These are phyloP conservation scores for Brassica balearica DNA, from an alignment of 441 rosid species.

Conservation along the genomic window DNA sequence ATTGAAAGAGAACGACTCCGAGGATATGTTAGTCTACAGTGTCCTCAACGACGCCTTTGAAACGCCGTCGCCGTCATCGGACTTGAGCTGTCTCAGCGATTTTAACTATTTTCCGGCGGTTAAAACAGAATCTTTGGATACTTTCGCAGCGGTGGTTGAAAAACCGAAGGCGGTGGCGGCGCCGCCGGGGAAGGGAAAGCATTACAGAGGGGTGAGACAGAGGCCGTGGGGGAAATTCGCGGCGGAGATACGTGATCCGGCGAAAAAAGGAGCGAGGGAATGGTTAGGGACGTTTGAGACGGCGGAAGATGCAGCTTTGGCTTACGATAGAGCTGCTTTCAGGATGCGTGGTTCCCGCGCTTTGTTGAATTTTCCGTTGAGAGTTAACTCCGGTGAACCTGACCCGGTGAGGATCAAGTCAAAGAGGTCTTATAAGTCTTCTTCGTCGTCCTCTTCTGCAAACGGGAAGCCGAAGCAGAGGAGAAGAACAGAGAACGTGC, in stretches of 20 bases:
- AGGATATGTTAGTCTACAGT: conserved; percentile 76
- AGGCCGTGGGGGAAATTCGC: conserved; percentile 99
- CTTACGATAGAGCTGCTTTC: conserved; percentile 93
- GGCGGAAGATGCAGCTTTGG: conserved; percentile 95
- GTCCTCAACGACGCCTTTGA: conserved; percentile 75
- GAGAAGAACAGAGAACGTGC: conserved; percentile 45
- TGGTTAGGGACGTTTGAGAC: conserved; percentile 64
- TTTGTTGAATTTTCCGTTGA: conserved; percentile 78
- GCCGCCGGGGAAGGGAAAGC: conserved; percentile 61
- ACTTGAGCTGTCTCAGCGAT: conserved; percentile 28
- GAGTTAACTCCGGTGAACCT: conserved; percentile 92
- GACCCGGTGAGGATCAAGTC: conserved; percentile 85
- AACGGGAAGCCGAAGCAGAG: conserved; percentile 62
- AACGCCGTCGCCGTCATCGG: conserved; percentile 50
- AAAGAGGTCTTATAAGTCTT: conserved; percentile 50
- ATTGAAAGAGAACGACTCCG: conserved; percentile 25
- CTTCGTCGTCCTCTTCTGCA: conserved; percentile 31
- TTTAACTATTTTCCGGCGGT: conserved; percentile 34
- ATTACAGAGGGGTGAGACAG: conserved; percentile 84
- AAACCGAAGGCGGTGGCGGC: neutral
- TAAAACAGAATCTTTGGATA: conserved; percentile 41
- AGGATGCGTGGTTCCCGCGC: conserved; percentile 97
- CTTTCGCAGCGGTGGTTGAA: neutral
- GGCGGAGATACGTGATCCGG: conserved; percentile 30
- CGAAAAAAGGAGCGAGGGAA: neutral